A percentile compares a stretch with the other conserved stretches of the same genome.
phyloP scores from a whole-genome alignment of 495 filamentous ascomycete genomes.

The Penicillium crystallinum region DNA sequence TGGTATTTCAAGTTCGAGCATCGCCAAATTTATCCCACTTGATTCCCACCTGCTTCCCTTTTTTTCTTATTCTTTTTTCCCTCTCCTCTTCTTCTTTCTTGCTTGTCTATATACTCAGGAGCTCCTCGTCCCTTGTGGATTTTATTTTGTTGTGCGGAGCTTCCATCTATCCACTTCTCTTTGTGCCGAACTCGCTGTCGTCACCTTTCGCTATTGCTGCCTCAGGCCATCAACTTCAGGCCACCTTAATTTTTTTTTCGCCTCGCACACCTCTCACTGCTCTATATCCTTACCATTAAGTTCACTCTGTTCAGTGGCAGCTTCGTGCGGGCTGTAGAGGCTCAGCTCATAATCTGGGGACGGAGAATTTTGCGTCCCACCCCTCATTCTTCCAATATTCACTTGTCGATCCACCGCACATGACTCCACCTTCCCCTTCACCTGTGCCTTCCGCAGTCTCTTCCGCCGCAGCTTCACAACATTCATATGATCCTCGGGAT shows the following conservation, averaged over 20 bases:
- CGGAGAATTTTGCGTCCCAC: constrained; percentile 8
- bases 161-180: constrained; percentile 5
- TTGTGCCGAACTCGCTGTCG: constrained; percentile 24
- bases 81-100: neutral
- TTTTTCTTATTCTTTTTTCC: constrained; percentile 8
- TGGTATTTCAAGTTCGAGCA: constrained; percentile 28
- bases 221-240: constrained; percentile 30
- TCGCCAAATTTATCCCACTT: constrained; percentile 21
- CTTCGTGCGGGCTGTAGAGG: constrained; percentile 20
- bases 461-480: constrained; percentile 39
- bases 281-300: constrained; percentile 4
- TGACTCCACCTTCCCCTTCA: constrained; percentile 43
- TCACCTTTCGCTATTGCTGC: constrained; percentile 28
- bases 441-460: constrained; percentile 44
- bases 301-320: constrained; percentile 7
- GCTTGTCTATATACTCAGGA: constrained; percentile 6
- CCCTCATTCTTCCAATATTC: constrained; percentile 3
- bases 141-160: constrained; percentile 1
- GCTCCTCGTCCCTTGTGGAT: neutral
- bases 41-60: constrained; percentile 10
- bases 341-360: constrained; percentile 15
- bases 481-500: constrained; percentile 37
- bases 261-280: constrained; percentile 12
- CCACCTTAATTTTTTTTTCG: constrained; percentile 7
- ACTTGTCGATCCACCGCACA: constrained; percentile 34